These are phyloP conservation scores for Fusarium decemcellulare DNA, from an alignment of 2,329 filamentous ascomycete genomes.

Conservation along the genomic window DNA sequence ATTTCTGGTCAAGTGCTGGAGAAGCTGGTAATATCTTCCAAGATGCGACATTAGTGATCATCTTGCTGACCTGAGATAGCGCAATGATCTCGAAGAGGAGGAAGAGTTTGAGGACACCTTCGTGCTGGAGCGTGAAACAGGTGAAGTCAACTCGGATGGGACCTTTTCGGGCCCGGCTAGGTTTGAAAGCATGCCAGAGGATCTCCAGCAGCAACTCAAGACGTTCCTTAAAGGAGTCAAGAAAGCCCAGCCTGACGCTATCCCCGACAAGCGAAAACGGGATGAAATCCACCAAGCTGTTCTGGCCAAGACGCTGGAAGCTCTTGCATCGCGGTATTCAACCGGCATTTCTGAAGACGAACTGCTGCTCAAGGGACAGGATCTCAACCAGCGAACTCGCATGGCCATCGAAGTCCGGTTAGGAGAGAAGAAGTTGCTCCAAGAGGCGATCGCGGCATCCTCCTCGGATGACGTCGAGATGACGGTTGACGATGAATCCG, in stretches of 20 bases:
- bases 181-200: conserved; percentile 61
- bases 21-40: conserved; percentile 55
- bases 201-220: conserved; percentile 67
- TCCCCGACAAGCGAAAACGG: conserved; percentile 65
- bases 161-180: conserved; percentile 55
- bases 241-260: conserved; percentile 57
- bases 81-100: conserved; percentile 69
- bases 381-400: conserved; percentile 54
- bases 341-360: conserved; percentile 60
- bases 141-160: conserved; percentile 66
- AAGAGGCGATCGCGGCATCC: conserved; percentile 61
- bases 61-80: conserved; percentile 50
- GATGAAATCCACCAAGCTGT: conserved; percentile 61
- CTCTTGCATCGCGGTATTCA: conserved; percentile 58
- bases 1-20: conserved; percentile 56
- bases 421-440: conserved; percentile 79
- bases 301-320: conserved; percentile 55
- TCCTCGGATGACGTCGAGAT: conserved; percentile 47
- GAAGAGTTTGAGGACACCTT: conserved; percentile 83
- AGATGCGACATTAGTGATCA: neutral
- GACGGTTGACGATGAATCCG: conserved; percentile 42
- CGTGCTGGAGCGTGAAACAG: conserved; percentile 72
- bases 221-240: conserved; percentile 63
- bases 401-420: conserved; percentile 79
- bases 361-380: conserved; percentile 50